Conservation (phyloP, 202 grass and related monocot species). For the Schoenoplectus tabernaemontani region DNA sequence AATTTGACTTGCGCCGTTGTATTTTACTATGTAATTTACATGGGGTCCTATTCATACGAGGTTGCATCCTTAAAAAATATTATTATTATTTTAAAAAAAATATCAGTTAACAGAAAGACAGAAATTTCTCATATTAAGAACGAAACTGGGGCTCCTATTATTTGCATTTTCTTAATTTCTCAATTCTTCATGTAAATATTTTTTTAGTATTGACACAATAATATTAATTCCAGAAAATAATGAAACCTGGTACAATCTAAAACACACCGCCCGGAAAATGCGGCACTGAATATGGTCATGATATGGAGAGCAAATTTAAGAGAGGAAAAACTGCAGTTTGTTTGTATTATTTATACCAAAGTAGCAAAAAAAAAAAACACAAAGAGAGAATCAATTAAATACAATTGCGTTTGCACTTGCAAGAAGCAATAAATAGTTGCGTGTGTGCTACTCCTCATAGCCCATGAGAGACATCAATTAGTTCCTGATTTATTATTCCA, state of each 20-base stretch:
- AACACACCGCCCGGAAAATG: background rate
- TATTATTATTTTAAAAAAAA: background rate
- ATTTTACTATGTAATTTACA: background rate
- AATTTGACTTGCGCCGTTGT: background rate
- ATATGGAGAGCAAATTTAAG: constrained; percentile 5
- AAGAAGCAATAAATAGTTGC: constrained; percentile 11
- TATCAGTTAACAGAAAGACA: background rate
- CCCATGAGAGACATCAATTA: background rate
- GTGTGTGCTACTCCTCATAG: background rate
- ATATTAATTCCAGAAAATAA: background rate
- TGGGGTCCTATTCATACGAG: background rate
- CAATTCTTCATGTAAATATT: background rate
- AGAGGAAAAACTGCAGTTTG: background rate
- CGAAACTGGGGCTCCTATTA: background rate
- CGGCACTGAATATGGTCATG: background rate
- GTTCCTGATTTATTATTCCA: background rate
- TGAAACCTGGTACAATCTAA: background rate
- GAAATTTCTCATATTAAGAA: background rate
- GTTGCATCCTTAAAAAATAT: background rate
- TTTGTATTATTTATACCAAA: background rate
- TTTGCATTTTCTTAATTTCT: background rate
- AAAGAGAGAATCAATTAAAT: background rate
- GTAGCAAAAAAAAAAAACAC: background rate
- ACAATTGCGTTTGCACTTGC: background rate
- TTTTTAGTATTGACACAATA: background rate